Evolutionary conservation across 2,329 filamentous ascomycete species (phyloP).

Genomic region (Eutypa lata): DNA sequence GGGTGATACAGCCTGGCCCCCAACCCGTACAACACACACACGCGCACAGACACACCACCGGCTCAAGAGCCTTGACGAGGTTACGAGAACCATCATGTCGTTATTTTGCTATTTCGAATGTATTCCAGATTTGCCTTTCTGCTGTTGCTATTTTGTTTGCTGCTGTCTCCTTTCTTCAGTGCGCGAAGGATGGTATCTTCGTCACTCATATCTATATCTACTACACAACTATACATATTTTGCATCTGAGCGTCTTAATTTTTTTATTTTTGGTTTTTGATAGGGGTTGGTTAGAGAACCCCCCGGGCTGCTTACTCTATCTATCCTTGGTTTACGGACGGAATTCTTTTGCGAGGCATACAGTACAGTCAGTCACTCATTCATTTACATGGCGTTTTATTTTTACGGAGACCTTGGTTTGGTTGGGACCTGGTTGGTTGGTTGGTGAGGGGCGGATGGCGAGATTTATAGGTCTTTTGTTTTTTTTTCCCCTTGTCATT

Average conservation of each 20-base stretch:
- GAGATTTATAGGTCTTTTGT: background rate
- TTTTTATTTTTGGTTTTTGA: too few relatives aligned
- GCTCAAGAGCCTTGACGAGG: background rate
- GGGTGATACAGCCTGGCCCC: background rate
- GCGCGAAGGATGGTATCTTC: background rate
- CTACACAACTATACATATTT: background rate
- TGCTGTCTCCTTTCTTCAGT: background rate
- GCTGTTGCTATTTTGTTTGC: background rate
- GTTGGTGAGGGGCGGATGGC: too few relatives aligned
- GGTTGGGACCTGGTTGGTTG: background rate
- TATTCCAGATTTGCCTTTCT: background rate
- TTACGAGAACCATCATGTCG: background rate
- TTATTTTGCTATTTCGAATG: background rate
- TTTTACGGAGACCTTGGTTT: background rate
- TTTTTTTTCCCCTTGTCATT: background rate
- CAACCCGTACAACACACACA: background rate
- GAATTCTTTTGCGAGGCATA: background rate
- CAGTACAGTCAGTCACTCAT: background rate
- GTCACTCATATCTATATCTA: background rate
- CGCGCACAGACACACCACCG: background rate
- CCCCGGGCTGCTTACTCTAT: too few relatives aligned
- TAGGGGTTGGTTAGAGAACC: too few relatives aligned
- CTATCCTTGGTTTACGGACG: too few relatives aligned
- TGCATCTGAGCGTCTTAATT: background rate
- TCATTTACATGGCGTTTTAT: background rate